Base-by-base conservation (phyloP, 75 land plant genomes). In the Isoetes taiwanensis region DNA sequence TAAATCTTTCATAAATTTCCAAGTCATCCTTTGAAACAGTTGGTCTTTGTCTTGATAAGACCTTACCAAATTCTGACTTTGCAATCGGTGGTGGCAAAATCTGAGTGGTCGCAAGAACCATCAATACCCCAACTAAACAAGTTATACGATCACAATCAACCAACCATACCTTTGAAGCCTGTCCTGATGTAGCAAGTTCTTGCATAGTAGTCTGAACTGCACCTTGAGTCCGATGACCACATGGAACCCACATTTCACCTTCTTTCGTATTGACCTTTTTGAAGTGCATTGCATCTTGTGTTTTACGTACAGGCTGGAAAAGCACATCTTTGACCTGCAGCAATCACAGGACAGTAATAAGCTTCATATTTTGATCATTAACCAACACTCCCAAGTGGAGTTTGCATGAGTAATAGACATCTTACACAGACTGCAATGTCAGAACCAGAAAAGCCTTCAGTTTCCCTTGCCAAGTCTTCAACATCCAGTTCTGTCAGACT, bases 221-320 rank as follows among this genome's bases (percentile, higher is more conserved):
- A 34, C 96, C 97, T 8, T 60, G 77, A 37, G 80, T 77, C 59
- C 78, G 77, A 39, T 94, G 95, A 34, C 94, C 97, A 69, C 97
- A 91, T 34, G 97, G 97, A 55, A 83, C 52, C 97, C 95, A 87
- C 80, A 79, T 83, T 9, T 61, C 68, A 21, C 75, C 76, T 40
- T 84, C 70, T 28, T 72, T 8, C 0, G 76, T 73, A 17, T 32
- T 61, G 9, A 75, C 62, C 30, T 74, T 62, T 37, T 68, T 39
- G 58, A 93, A 93, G 48, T 75, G 83, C 98, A 93, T 93, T 16
- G 98, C 98, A 69, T 93, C 98, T 75, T 91, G 97, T 10, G 97
- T 84, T 67, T 91, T 91, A 3, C 97, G 82, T 19, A 91, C 97
- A 46, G 98, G 98, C 58, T 93, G 90, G 68, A 93, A 93, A 3